Evolutionary conservation across 352 stramenopile genomes (phyloP), one percentile per base, ranked within the genome.

Genomic region (Globisporangium mamillatum): DNA sequence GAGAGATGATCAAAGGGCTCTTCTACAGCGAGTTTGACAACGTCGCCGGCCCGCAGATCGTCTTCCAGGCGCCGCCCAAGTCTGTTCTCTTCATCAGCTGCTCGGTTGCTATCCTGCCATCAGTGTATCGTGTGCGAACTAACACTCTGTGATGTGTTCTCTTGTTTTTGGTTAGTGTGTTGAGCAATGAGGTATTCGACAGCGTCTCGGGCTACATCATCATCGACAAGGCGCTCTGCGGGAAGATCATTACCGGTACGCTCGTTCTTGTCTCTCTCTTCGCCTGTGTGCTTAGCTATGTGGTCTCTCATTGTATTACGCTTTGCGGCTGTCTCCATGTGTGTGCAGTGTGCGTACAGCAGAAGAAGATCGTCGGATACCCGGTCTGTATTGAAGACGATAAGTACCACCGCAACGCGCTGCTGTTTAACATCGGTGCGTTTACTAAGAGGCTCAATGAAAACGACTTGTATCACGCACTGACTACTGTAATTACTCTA

Each of bases 21-120:
- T 97, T 97, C 77, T 97, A 97, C 74, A 93, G 84, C 75, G 91
- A 97, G 76, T 97, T 97, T 69, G 89, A 97, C 81, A 97, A 97
- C 79, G 79, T 93, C 59, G 85, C 86, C 14, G 91, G 91, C n/a
- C 88, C 88, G 34, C 87, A 94, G 71, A 94, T 97, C 74, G 81
- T 96, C 57, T 97, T 95, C 75, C 90, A 97, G 69, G 88, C 87
- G 53, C 91, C 91, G 20, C 64, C 79, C 41, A 76, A 94, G 89
- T 96, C 59, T n/a, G 77, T 75, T n/a, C 20, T 50, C 54, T 3
- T 2, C 6, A 6, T 44, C 6, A 57, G 14, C 25, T n/a, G 46
- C n/a, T 32, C n/a, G 7, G 18, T 58, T 2, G 64, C 14, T 44
- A 9, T 36, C 18, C 55, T 34, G 61, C 5, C 41, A 10, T 22